Evolutionary conservation across 2,329 filamentous ascomycete species (phyloP).

Genomic region (Microdochium trichocladiopsis): DNA sequence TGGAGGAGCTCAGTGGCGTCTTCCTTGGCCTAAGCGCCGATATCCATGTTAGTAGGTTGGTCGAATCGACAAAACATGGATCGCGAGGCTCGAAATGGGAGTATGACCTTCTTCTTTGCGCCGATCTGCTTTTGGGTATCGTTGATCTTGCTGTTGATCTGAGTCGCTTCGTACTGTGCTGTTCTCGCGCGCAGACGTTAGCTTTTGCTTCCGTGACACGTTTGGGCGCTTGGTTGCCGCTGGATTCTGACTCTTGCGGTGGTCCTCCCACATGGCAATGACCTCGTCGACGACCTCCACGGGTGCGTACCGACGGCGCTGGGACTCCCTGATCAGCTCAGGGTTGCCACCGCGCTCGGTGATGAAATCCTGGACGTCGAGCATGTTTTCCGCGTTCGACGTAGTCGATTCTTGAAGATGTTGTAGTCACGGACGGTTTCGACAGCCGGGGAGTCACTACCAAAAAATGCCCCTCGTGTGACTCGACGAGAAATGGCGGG

Average conservation of each 20-base stretch:
- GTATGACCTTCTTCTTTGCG: slow-evolving; percentile 73
- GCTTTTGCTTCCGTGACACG: background rate
- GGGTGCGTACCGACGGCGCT: slow-evolving; percentile 72
- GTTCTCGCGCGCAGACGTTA: slow-evolving; percentile 4
- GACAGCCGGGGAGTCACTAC: background rate
- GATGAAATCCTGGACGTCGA: slow-evolving; percentile 71
- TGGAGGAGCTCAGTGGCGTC: slow-evolving; percentile 73
- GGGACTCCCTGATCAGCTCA: slow-evolving; percentile 85
- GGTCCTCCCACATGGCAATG: slow-evolving; percentile 79
- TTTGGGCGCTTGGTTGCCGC: background rate
- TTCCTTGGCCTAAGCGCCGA: slow-evolving; percentile 62
- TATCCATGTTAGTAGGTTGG: background rate
- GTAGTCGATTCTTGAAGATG: background rate
- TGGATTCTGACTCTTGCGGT: slow-evolving; percentile 57
- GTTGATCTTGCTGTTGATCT: slow-evolving; percentile 82
- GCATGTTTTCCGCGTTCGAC: slow-evolving; percentile 9
- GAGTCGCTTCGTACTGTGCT: slow-evolving; percentile 71
- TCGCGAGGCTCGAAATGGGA: background rate
- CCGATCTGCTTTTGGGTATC: slow-evolving; percentile 85
- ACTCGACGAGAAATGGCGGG: background rate
- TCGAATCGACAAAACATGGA: background rate
- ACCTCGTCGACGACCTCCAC: slow-evolving; percentile 87
- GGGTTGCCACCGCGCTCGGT: slow-evolving; percentile 85
- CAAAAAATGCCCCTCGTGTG: background rate
- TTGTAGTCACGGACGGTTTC: background rate